A percentile compares a stretch with the other conserved stretches of the same genome.
phyloP scores from a whole-genome alignment of 116 monocot genomes.

The Phalaenopsis hybrid region DNA sequence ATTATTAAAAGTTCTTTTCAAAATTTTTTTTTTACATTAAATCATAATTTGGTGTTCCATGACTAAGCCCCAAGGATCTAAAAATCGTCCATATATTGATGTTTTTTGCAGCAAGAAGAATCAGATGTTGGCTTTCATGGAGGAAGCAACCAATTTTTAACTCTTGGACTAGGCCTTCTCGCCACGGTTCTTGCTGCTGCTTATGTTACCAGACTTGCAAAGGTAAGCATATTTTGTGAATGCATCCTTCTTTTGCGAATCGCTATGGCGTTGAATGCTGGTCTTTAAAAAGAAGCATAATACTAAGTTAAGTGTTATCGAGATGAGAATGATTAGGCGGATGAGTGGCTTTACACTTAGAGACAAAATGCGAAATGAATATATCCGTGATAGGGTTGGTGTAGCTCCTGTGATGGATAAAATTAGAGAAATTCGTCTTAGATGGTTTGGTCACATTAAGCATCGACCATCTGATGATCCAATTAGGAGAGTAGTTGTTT shows the following conservation, averaged over 20 bases:
- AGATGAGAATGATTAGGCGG: too few relatives aligned
- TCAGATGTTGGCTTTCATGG: conserved; percentile 40
- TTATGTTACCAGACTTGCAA: conserved; percentile 57
- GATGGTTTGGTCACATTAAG: too few relatives aligned
- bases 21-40: not conserved
- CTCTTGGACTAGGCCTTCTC: conserved; percentile 43
- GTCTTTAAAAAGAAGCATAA: too few relatives aligned
- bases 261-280: too few relatives aligned
- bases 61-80: not conserved
- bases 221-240: conserved; percentile 25
- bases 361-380: too few relatives aligned
- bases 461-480: too few relatives aligned
- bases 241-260: not conserved
- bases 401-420: too few relatives aligned
- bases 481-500: too few relatives aligned
- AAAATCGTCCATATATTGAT: not conserved
- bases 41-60: not conserved
- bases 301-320: too few relatives aligned
- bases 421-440: too few relatives aligned
- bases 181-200: conserved; percentile 42
- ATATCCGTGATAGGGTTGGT: too few relatives aligned
- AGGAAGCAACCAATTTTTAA: conserved; percentile 48
- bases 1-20: not conserved
- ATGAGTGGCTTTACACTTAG: too few relatives aligned
- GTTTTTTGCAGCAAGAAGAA: conserved; percentile 47